Evolutionary conservation across 2,329 filamentous ascomycete species (phyloP).

Genomic region (Venturia asperata): DNA sequence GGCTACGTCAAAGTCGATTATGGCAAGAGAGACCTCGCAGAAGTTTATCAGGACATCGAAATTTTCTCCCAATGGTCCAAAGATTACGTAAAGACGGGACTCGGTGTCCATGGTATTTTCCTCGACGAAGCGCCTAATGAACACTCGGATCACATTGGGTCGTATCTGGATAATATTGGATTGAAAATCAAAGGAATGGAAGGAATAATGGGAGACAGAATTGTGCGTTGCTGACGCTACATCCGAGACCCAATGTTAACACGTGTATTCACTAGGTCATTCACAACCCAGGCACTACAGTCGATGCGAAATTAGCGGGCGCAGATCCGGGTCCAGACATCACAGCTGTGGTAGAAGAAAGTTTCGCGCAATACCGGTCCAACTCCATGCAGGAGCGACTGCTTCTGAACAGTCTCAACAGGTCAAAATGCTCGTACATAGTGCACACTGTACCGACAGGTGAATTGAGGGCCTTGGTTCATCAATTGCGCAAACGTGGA

Average conservation of each 20-base stretch:
- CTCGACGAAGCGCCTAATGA: constrained; percentile 12
- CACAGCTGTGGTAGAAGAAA: constrained; percentile 10
- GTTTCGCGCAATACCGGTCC: neutral
- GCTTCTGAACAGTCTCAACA: neutral
- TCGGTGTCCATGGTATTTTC: constrained; percentile 14
- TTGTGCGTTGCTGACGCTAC: neutral
- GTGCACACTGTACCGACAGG: constrained; percentile 7
- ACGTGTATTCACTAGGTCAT: neutral
- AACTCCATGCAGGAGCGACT: constrained; percentile 6
- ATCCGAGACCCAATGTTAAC: neutral
- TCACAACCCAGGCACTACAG: constrained; percentile 13
- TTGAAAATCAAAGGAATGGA: neutral
- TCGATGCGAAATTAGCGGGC: constrained; percentile 3
- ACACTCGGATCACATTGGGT: neutral
- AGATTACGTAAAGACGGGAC: constrained; percentile 4
- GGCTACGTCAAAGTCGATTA: constrained; percentile 11
- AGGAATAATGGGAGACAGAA: constrained; percentile 8
- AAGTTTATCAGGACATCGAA: constrained; percentile 6
- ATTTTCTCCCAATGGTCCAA: constrained; percentile 4
- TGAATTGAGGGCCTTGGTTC: constrained; percentile 1
- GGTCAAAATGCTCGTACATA: constrained; percentile 9
- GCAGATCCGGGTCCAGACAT: constrained; percentile 7
- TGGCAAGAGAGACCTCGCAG: neutral
- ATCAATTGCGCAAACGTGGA: constrained; percentile 7
- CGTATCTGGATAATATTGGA: neutral